Conservation (phyloP, 129 eudicot species). For the Dittrichia graveolens region DNA sequence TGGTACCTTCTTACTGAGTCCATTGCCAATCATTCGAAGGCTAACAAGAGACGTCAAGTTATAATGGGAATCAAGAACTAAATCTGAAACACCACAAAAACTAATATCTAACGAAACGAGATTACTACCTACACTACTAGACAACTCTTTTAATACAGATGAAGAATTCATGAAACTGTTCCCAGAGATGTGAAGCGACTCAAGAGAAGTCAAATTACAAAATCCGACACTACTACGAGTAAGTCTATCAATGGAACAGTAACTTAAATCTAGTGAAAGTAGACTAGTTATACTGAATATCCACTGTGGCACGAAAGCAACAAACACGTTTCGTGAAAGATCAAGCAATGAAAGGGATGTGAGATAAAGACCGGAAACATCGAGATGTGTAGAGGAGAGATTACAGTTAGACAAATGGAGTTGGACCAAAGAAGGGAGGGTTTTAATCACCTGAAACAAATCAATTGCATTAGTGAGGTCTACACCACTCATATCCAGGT, state of each 20-base stretch:
- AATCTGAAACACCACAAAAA: not conserved
- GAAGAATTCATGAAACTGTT: not conserved
- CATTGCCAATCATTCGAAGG: not conserved
- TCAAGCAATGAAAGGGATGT: not conserved
- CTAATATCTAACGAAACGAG: not conserved
- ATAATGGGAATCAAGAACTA: not conserved
- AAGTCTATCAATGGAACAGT: not conserved
- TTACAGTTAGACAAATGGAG: constrained; percentile 6
- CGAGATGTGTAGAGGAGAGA: not conserved
- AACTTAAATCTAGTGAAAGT: constrained; percentile 4
- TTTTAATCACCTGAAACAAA: constrained; percentile 1
- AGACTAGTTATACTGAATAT: constrained; percentile 10
- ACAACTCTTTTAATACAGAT: not conserved
- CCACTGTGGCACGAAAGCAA: not conserved
- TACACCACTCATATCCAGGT: not conserved
- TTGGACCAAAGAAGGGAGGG: not conserved
- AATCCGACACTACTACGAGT: not conserved
- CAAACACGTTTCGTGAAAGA: not conserved
- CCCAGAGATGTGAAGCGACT: not conserved
- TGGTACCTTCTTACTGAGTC: constrained; percentile 8
- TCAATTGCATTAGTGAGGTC: not conserved
- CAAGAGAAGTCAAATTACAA: not conserved
- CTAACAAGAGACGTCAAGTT: constrained; percentile 14
- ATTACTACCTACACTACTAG: constrained; percentile 9
- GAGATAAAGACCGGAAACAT: constrained; percentile 16